These are phyloP conservation scores for Candida rishiriensis DNA, from an alignment of 805 yeast genomes.

Conservation along the genomic window DNA sequence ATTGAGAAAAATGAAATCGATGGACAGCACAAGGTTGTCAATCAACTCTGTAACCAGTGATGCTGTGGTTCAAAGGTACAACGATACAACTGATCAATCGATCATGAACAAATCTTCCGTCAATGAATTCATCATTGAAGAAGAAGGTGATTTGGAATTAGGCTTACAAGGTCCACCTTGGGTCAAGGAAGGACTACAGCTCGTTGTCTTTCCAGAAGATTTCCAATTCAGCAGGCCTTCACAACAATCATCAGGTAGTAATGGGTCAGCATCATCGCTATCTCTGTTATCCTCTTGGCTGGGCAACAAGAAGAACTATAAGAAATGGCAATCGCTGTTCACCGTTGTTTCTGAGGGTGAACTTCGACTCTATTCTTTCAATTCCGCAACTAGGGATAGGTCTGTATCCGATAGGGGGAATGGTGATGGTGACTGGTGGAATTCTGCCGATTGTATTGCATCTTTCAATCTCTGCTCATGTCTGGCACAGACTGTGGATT, in stretches of 20 bases:
- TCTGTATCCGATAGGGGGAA: slow-evolving; percentile 6
- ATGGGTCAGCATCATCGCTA: not conserved
- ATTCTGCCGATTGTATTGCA: slow-evolving; percentile 55
- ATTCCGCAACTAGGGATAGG: slow-evolving; percentile 12
- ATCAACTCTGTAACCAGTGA: slow-evolving; percentile 8
- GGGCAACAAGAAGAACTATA: slow-evolving; percentile 1
- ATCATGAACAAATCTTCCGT: slow-evolving; percentile 3
- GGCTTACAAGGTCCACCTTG: slow-evolving; percentile 74
- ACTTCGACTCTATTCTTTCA: slow-evolving; percentile 52
- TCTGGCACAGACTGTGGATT: slow-evolving; percentile 42
- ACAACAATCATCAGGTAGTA: not conserved
- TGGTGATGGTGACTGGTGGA: slow-evolving; percentile 65
- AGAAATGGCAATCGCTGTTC: slow-evolving; percentile 46
- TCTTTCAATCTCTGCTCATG: slow-evolving; percentile 48
- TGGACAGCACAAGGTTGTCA: slow-evolving; percentile 16
- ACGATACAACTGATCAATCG: slow-evolving; percentile 9
- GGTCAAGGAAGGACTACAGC: slow-evolving; percentile 67
- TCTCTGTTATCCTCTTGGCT: not conserved
- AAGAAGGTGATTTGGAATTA: slow-evolving; percentile 52
- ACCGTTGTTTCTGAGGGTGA: slow-evolving; percentile 70
- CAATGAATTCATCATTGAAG: slow-evolving; percentile 24
- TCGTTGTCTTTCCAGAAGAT: slow-evolving; percentile 25
- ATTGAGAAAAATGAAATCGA: slow-evolving; percentile 16
- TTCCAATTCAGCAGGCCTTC: not conserved
- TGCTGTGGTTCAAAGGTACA: slow-evolving; percentile 8